Evolutionary conservation across 805 yeast species (phyloP).

Genomic region (Suhomyces xylopsoci): DNA sequence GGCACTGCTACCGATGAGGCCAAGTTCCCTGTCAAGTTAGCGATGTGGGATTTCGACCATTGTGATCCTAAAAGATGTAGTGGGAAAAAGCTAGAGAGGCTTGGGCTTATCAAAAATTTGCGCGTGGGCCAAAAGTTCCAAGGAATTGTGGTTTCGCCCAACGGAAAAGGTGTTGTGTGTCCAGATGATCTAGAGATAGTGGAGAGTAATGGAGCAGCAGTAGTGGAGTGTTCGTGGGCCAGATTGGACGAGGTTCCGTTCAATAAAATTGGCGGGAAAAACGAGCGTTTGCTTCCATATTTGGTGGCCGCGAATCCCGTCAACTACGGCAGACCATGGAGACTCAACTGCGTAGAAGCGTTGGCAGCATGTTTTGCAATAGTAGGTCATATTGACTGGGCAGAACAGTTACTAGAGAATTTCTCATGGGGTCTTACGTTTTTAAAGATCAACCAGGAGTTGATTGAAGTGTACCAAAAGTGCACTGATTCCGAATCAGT

Average conservation of each 20-base stretch:
- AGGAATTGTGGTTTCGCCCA: conserved; percentile 90
- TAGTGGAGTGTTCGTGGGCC: conserved; percentile 99
- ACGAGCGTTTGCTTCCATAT: conserved; percentile 86
- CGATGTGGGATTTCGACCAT: conserved; percentile 99
- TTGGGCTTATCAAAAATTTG: conserved; percentile 75
- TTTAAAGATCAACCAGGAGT: conserved; percentile 74
- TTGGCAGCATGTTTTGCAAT: conserved; percentile 95
- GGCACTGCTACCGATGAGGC: conserved; percentile 17
- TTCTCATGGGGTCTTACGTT: conserved; percentile 95
- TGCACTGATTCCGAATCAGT: conserved; percentile 83
- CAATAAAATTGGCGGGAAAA: conserved; percentile 82
- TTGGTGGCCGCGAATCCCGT: conserved; percentile 96
- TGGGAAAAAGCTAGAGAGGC: conserved; percentile 87
- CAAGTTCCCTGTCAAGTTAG: conserved; percentile 76
- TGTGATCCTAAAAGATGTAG: conserved; percentile 98
- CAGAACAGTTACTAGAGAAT: conserved; percentile 65
- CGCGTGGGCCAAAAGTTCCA: conserved; percentile 91
- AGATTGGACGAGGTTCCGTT: conserved; percentile 96
- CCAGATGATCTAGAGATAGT: conserved; percentile 81
- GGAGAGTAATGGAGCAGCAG: conserved; percentile 86
- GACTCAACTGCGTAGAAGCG: conserved; percentile 94
- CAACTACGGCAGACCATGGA: conserved; percentile 95
- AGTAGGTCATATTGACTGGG: conserved; percentile 90
- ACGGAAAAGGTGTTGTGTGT: conserved; percentile 85
- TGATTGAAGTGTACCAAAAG: conserved; percentile 66